Evolutionary conservation across 345 rosid genomes (phyloP).

Genomic region (Euphorbia tirucalli): DNA sequence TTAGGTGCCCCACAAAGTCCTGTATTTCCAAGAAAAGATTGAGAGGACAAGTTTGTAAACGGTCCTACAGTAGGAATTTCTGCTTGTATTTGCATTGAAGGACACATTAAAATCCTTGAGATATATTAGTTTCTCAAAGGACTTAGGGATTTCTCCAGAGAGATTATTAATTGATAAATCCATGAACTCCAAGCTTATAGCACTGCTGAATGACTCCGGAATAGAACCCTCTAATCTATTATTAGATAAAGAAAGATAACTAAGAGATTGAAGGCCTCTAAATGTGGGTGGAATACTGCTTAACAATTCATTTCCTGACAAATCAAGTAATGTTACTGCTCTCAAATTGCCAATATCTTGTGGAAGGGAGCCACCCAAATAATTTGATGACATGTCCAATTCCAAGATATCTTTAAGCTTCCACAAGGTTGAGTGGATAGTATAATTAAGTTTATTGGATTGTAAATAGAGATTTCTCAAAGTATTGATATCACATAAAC

Average conservation of each 20-base stretch:
- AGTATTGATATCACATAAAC: too few species aligned
- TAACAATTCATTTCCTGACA: conserved; percentile 25
- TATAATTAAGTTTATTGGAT: too few species aligned
- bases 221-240: neutral
- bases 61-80: too few species aligned
- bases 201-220: neutral
- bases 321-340: neutral
- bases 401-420: neutral
- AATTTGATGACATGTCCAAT: neutral
- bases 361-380: neutral
- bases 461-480: too few species aligned
- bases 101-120: conserved; percentile 21
- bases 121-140: conserved; percentile 5
- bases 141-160: conserved; percentile 18
- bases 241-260: neutral
- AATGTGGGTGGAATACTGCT: neutral
- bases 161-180: neutral
- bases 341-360: neutral
- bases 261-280: neutral
- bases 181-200: neutral
- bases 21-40: too few species aligned
- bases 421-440: too few species aligned
- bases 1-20: too few species aligned
- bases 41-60: too few species aligned
- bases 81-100: neutral